Base-by-base conservation (phyloP, 441 rosid genomes). In the Codiaeum variegatum region DNA sequence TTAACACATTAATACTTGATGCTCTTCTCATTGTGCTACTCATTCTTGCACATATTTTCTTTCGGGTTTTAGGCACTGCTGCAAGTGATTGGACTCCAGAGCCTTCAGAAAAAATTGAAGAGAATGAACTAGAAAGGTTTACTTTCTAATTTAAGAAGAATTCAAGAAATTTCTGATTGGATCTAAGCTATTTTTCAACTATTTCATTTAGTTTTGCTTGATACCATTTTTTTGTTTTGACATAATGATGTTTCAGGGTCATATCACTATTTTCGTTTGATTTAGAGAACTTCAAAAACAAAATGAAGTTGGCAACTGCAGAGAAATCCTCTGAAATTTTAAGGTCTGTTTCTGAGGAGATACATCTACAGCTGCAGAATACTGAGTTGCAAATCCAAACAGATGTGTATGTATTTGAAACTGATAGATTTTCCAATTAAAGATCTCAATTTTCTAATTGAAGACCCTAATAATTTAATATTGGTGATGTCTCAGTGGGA, bases 291-390 rank as follows among this genome's bases (percentile, higher is more conserved):
- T 87, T 82, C 71, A 87, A 84, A 80, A 80, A 69, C 69, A 95
- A 93, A 77, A 75, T 93, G 86, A 85, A 83, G 75, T 74, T 82
- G 68, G 87, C 88, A 59, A 86, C 93, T 58, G 77, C 61, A 76
- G 87, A 83, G 84, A 93, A 89, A 78, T 88, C 94, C 34, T 85
- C 89, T 6, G 92, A 89, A 62, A 91, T 95, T 79, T 79, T 91
- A 82, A 76, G 77, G 78, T 90, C 97, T 62, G 86, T 83, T 75
- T 88, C 93, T 46, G 88, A 87, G 83, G 87, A 83, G 66, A 90
- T 91, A 73, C 82, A 80, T 56, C 70, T 62, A 54, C 85, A 84
- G 83, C 65, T 93, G 84, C 88, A 82, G 85, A 82, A 81, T 79
- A 80, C 87, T 67, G 83, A 87, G 81, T 84, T 88, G 64, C 91